phyloP scores from a whole-genome alignment of 2,329 filamentous ascomycete species.

The Botrytis sinoallii region DNA sequence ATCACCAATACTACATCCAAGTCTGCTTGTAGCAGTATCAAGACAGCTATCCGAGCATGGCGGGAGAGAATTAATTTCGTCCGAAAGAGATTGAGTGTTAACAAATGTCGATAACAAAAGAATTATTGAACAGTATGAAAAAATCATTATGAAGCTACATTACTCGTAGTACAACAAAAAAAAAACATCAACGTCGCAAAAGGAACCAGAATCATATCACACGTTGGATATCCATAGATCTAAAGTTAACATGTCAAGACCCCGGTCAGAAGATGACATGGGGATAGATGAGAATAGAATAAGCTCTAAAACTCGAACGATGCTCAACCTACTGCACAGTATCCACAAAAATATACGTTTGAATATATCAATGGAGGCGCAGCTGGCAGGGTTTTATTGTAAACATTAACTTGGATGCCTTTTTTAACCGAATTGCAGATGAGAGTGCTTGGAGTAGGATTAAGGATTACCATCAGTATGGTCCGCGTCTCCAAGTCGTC shows the following conservation, averaged over 20 bases:
- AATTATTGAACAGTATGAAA: constrained; percentile 1
- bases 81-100: constrained; percentile 10
- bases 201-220: background rate
- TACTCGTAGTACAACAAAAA: background rate
- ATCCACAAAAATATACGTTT: background rate
- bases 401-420: background rate
- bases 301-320: background rate
- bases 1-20: constrained; percentile 13
- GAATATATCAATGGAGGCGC: background rate
- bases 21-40: background rate
- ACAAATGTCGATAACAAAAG: background rate
- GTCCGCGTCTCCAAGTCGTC: constrained; percentile 5
- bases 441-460: background rate
- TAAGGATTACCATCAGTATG: constrained; percentile 7
- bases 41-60: constrained; percentile 16
- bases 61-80: constrained; percentile 13
- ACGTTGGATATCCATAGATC: background rate
- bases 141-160: constrained; percentile 14
- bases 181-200: constrained; percentile 9
- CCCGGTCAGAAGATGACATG: constrained; percentile 3
- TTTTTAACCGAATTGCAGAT: background rate
- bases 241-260: constrained; percentile 1
- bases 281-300: constrained; percentile 11
- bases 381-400: background rate
- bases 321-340: background rate